Evolutionary conservation across 2,329 filamentous ascomycete species (phyloP).

Genomic region (Decorospora gaudefroyi): DNA sequence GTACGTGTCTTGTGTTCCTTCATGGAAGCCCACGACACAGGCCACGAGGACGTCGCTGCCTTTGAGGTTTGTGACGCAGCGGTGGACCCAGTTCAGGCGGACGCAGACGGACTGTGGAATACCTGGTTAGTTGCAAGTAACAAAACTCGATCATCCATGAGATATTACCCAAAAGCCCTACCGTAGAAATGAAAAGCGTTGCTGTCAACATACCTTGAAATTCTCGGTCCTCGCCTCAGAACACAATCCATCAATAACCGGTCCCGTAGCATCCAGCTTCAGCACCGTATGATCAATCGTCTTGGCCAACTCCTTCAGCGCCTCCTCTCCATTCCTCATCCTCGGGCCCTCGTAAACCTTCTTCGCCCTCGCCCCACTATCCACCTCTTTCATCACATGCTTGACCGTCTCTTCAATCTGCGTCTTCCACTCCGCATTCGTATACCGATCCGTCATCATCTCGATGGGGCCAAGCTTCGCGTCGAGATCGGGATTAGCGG

Average conservation of each 20-base stretch:
- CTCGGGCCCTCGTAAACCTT: conserved; percentile 36
- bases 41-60: conserved; percentile 57
- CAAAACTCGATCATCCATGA: too few relatives aligned
- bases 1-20: conserved; percentile 59
- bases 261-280: conserved; percentile 54
- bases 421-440: conserved; percentile 52
- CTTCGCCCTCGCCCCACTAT: conserved; percentile 33
- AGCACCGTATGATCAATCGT: conserved; percentile 57
- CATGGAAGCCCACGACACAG: conserved; percentile 64
- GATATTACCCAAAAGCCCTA: too few relatives aligned
- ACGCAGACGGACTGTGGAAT: conserved; percentile 61
- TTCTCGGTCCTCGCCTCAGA: conserved; percentile 56
- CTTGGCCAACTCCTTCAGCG: conserved; percentile 39
- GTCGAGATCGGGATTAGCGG: conserved; percentile 39
- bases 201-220: conserved; percentile 55
- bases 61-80: conserved; percentile 55
- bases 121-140: conserved; percentile 10
- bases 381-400: conserved; percentile 34
- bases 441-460: conserved; percentile 51
- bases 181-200: too few relatives aligned
- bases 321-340: conserved; percentile 34
- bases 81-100: conserved; percentile 57
- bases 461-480: conserved; percentile 34
- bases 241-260: conserved; percentile 60
- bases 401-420: conserved; percentile 48